These are phyloP conservation scores for Rhodotorula sp. DNA, from an alignment of 1,284 basidiomycete genomes.

Conservation along the genomic window DNA sequence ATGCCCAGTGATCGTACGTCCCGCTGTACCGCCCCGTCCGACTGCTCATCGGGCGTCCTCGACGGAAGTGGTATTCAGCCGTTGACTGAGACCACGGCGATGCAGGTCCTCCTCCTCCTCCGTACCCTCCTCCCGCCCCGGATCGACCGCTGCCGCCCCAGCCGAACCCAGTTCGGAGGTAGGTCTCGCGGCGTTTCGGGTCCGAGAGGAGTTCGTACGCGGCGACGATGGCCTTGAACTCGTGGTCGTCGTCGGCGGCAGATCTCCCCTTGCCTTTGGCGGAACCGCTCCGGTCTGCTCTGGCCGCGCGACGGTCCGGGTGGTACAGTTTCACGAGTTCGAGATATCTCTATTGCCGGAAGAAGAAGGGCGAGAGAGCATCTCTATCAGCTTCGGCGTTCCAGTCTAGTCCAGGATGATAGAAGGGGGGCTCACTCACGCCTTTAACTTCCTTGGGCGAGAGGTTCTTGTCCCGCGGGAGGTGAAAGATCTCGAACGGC, in stretches of 20 bases:
- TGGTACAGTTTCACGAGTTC: slow-evolving; percentile 34
- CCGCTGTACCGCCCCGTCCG: background rate
- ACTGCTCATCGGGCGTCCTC: slow-evolving; percentile 30
- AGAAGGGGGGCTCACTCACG: background rate
- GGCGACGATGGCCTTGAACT: slow-evolving; percentile 38
- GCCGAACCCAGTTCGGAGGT: slow-evolving; percentile 36
- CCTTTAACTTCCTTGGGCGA: slow-evolving; percentile 20
- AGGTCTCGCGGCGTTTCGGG: slow-evolving; percentile 30
- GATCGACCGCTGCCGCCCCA: slow-evolving; percentile 22
- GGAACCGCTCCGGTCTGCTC: background rate
- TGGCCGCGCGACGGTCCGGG: slow-evolving; percentile 17
- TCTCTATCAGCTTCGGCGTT: background rate
- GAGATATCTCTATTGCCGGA: slow-evolving; percentile 18
- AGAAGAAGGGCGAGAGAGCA: too few species aligned
- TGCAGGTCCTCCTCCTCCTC: background rate
- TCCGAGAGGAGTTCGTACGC: slow-evolving; percentile 43
- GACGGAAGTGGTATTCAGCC: slow-evolving; percentile 32
- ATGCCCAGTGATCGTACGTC: slow-evolving; percentile 2
- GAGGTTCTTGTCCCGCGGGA: slow-evolving; percentile 7
- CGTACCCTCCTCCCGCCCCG: background rate
- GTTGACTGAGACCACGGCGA: slow-evolving; percentile 22
- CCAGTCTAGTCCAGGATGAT: too few species aligned
- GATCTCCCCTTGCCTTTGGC: slow-evolving; percentile 6
- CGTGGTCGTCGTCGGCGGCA: slow-evolving; percentile 4
- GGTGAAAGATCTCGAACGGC: slow-evolving; percentile 40